A percentile compares a stretch with the other conserved stretches of the same genome.
Conservation (phyloP, 2,329 filamentous ascomycete species). For the Mollisia scopiformis region DNA sequence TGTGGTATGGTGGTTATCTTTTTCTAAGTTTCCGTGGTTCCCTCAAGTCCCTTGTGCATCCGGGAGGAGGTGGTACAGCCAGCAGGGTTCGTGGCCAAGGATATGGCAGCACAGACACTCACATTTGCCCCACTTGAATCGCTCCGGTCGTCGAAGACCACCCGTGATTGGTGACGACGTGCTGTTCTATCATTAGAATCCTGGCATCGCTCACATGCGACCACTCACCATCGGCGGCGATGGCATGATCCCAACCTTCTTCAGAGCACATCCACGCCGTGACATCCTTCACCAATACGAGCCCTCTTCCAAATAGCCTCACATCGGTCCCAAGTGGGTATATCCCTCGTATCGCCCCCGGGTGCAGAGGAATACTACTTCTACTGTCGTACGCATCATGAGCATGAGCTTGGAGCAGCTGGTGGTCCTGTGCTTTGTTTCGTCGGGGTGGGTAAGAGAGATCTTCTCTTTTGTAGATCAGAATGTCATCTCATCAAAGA, state of each 20-base stretch:
- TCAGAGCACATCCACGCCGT: not conserved
- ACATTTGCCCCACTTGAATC: too few species aligned
- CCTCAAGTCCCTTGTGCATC: not conserved
- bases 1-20: not conserved
- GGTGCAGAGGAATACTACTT: too few species aligned
- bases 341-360: not conserved
- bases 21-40: not conserved
- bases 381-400: too few species aligned
- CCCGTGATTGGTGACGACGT: not conserved
- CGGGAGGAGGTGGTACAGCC: too few species aligned
- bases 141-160: too few species aligned
- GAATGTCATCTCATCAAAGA: not conserved
- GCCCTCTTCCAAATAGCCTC: slow-evolving; percentile 11
- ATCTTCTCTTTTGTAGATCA: not conserved
- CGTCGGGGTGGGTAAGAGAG: not conserved
- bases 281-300: slow-evolving; percentile 16
- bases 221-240: not conserved
- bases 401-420: slow-evolving; percentile 2
- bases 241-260: not conserved
- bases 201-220: not conserved
- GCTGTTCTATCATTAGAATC: not conserved
- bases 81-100: too few species aligned
- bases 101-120: too few species aligned
- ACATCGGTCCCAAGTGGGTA: slow-evolving; percentile 5
- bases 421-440: not conserved